A percentile compares a stretch with the other conserved stretches of the same genome.
These are phyloP conservation scores for Sporisorium iseilematis-ciliati DNA, from an alignment of 1,284 basidiomycete genomes.

Conservation along the genomic window DNA sequence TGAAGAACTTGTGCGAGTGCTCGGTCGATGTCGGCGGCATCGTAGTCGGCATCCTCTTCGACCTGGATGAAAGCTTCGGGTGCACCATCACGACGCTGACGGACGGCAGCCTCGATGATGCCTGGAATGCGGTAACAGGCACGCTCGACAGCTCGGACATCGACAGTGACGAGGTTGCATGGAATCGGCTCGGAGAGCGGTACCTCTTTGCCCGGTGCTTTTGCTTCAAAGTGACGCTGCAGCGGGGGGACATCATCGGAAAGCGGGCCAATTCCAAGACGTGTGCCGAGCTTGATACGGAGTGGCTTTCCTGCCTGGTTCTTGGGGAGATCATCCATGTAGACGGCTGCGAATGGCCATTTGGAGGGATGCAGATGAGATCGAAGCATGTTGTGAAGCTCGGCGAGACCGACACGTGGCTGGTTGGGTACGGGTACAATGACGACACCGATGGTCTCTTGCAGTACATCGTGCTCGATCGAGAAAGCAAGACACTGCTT, in stretches of 20 bases:
- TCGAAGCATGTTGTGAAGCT: conserved; percentile 68
- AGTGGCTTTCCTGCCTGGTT: conserved; percentile 69
- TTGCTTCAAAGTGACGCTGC: conserved; percentile 69
- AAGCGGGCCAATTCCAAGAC: conserved; percentile 67
- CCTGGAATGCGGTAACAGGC: conserved; percentile 69
- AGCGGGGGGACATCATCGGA: conserved; percentile 68
- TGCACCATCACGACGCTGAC: conserved; percentile 67
- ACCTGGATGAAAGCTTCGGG: conserved; percentile 70
- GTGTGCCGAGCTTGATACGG: conserved; percentile 69
- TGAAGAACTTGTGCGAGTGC: conserved; percentile 68
- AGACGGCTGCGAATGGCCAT: conserved; percentile 69
- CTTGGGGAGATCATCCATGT: conserved; percentile 70
- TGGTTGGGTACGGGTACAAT: conserved; percentile 68
- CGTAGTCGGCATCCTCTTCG: conserved; percentile 68
- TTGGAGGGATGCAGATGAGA: conserved; percentile 68
- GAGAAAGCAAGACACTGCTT: conserved; percentile 69
- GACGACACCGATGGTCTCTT: conserved; percentile 70
- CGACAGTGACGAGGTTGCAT: conserved; percentile 66
- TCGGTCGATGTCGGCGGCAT: conserved; percentile 68
- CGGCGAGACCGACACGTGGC: conserved; percentile 68
- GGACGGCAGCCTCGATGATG: conserved; percentile 68
- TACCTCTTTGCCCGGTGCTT: conserved; percentile 66
- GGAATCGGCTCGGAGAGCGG: conserved; percentile 68
- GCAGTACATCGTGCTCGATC: conserved; percentile 68
- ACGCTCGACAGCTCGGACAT: conserved; percentile 68